Evolutionary conservation across 108 stramenopile genomes (phyloP).

Genomic region (Seminavis robusta): DNA sequence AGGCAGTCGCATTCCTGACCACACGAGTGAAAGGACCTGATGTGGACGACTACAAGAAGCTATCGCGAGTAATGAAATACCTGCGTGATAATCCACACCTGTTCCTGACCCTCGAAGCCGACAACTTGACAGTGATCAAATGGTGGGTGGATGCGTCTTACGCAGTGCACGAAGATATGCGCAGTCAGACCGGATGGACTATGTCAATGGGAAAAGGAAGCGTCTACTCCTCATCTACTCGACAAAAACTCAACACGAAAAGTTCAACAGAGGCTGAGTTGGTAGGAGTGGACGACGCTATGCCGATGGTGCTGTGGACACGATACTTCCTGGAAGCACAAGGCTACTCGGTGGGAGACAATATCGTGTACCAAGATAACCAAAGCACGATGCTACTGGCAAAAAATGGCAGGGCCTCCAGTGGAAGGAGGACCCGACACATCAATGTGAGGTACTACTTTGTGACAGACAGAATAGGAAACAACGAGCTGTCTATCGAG

Average conservation of each 20-base stretch:
- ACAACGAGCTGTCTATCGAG: background rate
- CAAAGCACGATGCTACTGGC: constrained; percentile 15
- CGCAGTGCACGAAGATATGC: constrained; percentile 15
- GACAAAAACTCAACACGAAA: constrained; percentile 28
- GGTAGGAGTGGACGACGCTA: constrained; percentile 15
- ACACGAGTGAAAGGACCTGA: constrained; percentile 29
- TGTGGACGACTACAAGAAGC: constrained; percentile 35
- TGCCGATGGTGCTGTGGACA: constrained; percentile 17
- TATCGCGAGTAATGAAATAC: constrained; percentile 28
- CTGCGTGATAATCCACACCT: constrained; percentile 9
- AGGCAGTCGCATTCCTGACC: constrained; percentile 24
- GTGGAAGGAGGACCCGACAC: constrained; percentile 9
- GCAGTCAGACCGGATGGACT: constrained; percentile 16
- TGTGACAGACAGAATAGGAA: constrained; percentile 8
- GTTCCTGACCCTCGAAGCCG: constrained; percentile 7
- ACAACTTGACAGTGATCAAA: constrained; percentile 5
- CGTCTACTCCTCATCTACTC: background rate
- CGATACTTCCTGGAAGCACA: constrained; percentile 25
- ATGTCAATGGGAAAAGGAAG: constrained; percentile 24
- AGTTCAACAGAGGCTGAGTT: constrained; percentile 28
- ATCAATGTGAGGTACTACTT: constrained; percentile 22
- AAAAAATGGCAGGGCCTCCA: constrained; percentile 15
- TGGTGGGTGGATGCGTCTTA: constrained; percentile 29
- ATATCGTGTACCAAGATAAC: constrained; percentile 12
- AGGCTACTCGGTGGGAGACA: background rate